Evolutionary conservation across 2,329 filamentous ascomycete genomes (phyloP), one percentile per base, ranked within the genome.

Genomic region (Acrocalymma vagum): DNA sequence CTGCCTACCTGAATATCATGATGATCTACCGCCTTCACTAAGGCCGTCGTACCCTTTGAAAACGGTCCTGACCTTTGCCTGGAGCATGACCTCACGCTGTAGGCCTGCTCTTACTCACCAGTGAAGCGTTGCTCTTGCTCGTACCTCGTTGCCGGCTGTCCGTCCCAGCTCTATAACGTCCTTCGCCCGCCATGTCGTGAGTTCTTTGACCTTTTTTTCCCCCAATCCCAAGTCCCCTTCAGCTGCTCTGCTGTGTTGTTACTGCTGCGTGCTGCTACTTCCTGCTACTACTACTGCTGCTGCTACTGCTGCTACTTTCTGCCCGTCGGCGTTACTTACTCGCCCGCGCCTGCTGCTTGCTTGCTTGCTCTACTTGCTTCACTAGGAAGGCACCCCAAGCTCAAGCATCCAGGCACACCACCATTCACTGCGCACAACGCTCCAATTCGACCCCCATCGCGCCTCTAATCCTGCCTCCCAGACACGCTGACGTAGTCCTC

Each of bases 1-100:
- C 61, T 60, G 58, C 63, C 53, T 64, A 56, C 59, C 60, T 64
- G 59, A 56, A 63, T 65, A 67, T 62, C 65, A 68, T 69, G 43
- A 63, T 66, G 59, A 65, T 69, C 58, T 60, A 63, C 62, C 56
- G 56, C 60, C 52, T 62, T 52, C 55, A 54, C 47, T 43, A 45
- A 61, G 57, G 45, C 49, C 51, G 49, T 58, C 58, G 53, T 61
- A 54, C 55, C 51, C 49, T 60, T 51, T 67, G 59, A 60, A 45
- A 49, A 53, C 51, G 42, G 51, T 53, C 45, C 49, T 58, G 54
- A 58, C 53, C 53, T 52, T 45, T 55, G 50, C 44, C 52, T 60
- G 47, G 57, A 66, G 63, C 63, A 64, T 66, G 65, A 62, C 59
- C 63, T 59, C 51, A 52, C 56, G 40, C 46, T 42, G 48, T 57